phyloP scores from a whole-genome alignment of 371 early-diverging fungal species.

The Mortierella sp. region DNA sequence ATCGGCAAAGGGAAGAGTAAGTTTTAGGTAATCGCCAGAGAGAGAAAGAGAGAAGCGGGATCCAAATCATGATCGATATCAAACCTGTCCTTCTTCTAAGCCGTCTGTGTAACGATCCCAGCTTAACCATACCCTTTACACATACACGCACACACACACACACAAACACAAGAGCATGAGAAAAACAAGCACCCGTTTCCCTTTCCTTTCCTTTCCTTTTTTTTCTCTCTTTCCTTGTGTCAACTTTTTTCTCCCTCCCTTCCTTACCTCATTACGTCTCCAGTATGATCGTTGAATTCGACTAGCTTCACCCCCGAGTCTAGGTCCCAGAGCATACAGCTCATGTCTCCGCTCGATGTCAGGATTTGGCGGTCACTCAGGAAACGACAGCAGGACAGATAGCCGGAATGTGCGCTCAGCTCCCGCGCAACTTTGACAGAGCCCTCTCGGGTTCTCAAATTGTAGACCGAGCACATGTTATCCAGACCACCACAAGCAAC shows the following conservation, averaged over 20 bases:
- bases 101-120: too few relatives aligned
- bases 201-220: not conserved
- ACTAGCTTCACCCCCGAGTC: slow-evolving; percentile 94
- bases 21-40: not conserved
- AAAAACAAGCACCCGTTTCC: not conserved
- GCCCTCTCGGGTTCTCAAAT: slow-evolving; percentile 90
- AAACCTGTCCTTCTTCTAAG: too few relatives aligned
- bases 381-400: slow-evolving; percentile 97
- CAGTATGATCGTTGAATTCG: slow-evolving; percentile 97
- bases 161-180: not conserved
- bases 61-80: too few relatives aligned
- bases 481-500: slow-evolving; percentile 99
- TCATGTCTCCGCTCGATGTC: slow-evolving; percentile 97
- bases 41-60: too few relatives aligned
- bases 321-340: slow-evolving; percentile 99
- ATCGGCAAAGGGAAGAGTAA: too few relatives aligned
- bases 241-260: not conserved
- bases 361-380: slow-evolving; percentile 93
- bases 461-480: slow-evolving; percentile 98
- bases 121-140: too few relatives aligned
- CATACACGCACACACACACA: not conserved
- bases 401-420: slow-evolving; percentile 95
- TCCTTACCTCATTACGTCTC: slow-evolving; percentile 97
- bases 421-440: slow-evolving; percentile 94
- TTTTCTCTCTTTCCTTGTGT: not conserved